Conservation (phyloP, 306 rosid genomes). For the Malus domestica region ASM211411v1 NC_041805.1:26346501-26347000, state of each 20-base stretch:
- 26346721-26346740: neutral
- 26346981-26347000: constrained; percentile 30
- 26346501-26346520: constrained; percentile 99
- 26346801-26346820: neutral
- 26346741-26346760: neutral
- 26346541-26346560: constrained; percentile 30
- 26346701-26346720: neutral
- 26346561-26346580: constrained; percentile 22
- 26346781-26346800: neutral
- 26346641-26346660: constrained; percentile 57
- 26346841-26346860: constrained; percentile 37
- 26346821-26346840: constrained; percentile 49
- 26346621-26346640: constrained; percentile 81
- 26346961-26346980: constrained; percentile 29
- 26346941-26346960: constrained; percentile 23
- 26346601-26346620: constrained; percentile 95
- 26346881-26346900: constrained; percentile 27
- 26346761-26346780: neutral
- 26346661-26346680: constrained; percentile 72
- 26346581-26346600: constrained; percentile 39
- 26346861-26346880: constrained; percentile 28
- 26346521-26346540: constrained; percentile 64
- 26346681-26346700: constrained; percentile 41
- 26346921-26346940: constrained; percentile 12
- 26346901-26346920: constrained; percentile 28